Base-by-base conservation (phyloP, 176 grass and related monocot genomes). In the Thalia dealbata region DNA sequence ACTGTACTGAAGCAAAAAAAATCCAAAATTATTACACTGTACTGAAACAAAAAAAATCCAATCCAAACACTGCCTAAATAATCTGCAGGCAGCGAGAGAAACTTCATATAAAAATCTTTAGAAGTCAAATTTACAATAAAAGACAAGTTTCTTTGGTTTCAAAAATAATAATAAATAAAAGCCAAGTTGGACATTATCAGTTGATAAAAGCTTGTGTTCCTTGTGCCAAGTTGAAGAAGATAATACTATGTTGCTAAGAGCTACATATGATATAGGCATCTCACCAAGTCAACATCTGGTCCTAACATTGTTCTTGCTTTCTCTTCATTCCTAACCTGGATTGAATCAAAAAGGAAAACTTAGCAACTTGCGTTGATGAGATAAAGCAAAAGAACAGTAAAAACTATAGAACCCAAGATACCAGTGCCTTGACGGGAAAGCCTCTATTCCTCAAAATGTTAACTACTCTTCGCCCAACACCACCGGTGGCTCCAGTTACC, bases 271-370 rank as follows among this genome's bases (percentile, higher is more conserved):
- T 72, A 28, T 25, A 77, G 60, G 60, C 73, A 70, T 46, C 78
- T 65, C 86, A 92, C 89, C 93, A 97, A 86, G 69, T 91, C 71
- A 56, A 92, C 79, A 70, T 92, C 83, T 0, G 81, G 76, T 42
- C 93, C 89, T 76, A 97, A 75, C 93, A 97, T 97, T 52, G 63
- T 82, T 77, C 87, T 92, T 24, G 87, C 93, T 81, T 97, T 97
- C 68, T 91, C 89, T 82, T 84, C 71, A 77, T 97, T 97, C 82
- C 87, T 90, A 81, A 80, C 87, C 93, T 92, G 84, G 70, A 81
- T 52, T 22, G n/a, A 74, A 54, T 54, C 10, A 24, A 54, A 77
- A 81, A 72, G 75, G 43, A 73, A 51, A 52, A 50, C 8, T 59
- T 41, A 19, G 43, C 27, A 12, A 73, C 66, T 51, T 58, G 22